These are phyloP conservation scores for Sporothrix euskadiensis DNA, from an alignment of 2,329 filamentous ascomycete species.

Conservation along the genomic window DNA sequence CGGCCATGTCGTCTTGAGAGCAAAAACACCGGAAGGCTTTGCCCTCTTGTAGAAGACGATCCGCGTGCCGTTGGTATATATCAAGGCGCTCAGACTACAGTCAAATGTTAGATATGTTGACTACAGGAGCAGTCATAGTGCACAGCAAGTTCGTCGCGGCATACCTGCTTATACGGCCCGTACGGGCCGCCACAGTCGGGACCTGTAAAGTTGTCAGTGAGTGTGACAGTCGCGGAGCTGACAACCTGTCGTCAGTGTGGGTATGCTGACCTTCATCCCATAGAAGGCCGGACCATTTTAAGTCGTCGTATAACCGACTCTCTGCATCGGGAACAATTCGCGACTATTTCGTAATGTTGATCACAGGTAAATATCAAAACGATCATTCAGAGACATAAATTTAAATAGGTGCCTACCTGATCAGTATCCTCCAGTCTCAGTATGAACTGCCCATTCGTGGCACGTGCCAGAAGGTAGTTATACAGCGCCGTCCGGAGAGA, in stretches of 20 bases:
- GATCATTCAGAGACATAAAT: not conserved
- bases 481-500: conserved; percentile 92
- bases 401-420: conserved; percentile 55
- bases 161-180: conserved; percentile 82
- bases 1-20: conserved; percentile 66
- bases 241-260: not conserved
- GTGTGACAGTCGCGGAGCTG: not conserved
- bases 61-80: conserved; percentile 70
- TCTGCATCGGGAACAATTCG: conserved; percentile 81
- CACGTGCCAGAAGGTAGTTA: conserved; percentile 87
- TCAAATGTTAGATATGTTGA: conserved; percentile 14
- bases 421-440: conserved; percentile 95
- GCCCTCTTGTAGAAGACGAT: conserved; percentile 66
- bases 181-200: conserved; percentile 78
- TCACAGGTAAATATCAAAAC: not conserved
- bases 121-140: not conserved
- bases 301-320: conserved; percentile 70
- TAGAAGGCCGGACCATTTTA: conserved; percentile 82
- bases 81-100: conserved; percentile 72
- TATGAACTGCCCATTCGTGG: conserved; percentile 86
- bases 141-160: not conserved
- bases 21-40: conserved; percentile 95
- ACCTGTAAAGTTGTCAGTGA: conserved; percentile 49
- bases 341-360: conserved; percentile 54
- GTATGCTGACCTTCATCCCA: conserved; percentile 84